Evolutionary conservation across 2,329 filamentous ascomycete genomes (phyloP), one percentile per base, ranked within the genome.

Genomic region (Exophiala dermatitidis): DNA sequence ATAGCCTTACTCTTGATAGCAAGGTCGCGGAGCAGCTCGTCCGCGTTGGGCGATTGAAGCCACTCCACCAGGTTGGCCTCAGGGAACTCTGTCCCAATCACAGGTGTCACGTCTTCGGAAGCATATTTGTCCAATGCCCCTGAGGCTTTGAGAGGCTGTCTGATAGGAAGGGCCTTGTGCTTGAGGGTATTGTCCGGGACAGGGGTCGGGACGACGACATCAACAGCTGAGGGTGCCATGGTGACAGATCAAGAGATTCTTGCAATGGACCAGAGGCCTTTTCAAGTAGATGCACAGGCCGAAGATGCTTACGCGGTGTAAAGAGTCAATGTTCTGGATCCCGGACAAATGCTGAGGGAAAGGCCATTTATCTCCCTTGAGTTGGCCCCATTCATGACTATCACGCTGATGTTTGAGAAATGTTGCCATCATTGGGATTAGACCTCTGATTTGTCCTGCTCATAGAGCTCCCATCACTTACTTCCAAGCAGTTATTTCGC

Each of bases 21-120:
- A 0, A 88, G 71, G 61, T 87, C 84, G 0, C 80, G 76, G n/a
- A 86, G 65, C 10, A 85, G 69, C 45, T 82, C 78, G 52, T 86
- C 82, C 0, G 80, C 73, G 63, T 86, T 82, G 0, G 77, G 72
- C 0, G 80, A 78, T 31, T 87, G 81, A 36, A 87, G 71, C 62
- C 77, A 77, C 12, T 52, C 52, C 36, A 65, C 53, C 3, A 56
- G 45, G 36, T 56, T 52, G 12, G 49, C 64, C 33, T 63, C 62
- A 1, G 65, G 65, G 53, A 71, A 79, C 59, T 79, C 76, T 9
- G 67, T 69, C 7, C 76, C 76, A 57, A 79, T 78, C 10, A 72
- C 67, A 4, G 75, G 75, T 1, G 76, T 79, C 2, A 76, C 65
- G 52, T 79, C 75, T 49, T 75, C 73, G 5, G 65, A 72, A 5